Conservation (phyloP, 2,329 filamentous ascomycete species). For the Fusarium staphyleae region DNA sequence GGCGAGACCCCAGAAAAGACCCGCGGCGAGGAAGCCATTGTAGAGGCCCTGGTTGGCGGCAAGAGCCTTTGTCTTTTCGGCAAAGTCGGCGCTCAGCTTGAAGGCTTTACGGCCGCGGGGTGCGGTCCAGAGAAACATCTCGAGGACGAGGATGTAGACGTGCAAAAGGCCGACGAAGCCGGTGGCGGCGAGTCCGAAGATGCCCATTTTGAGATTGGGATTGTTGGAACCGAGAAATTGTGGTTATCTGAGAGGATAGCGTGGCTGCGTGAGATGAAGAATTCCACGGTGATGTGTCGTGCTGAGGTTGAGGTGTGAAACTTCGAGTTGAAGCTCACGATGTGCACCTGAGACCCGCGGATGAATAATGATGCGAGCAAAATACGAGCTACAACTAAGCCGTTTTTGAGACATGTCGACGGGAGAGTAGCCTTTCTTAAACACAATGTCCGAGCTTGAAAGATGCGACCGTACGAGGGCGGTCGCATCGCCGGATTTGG, state of each 20-base stretch:
- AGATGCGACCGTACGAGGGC: constrained; percentile 14
- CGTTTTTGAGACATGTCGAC: constrained; percentile 10
- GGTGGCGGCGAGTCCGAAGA: constrained; percentile 46
- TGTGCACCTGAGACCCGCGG: constrained; percentile 7
- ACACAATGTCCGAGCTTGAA: constrained; percentile 2
- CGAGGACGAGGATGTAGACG: constrained; percentile 57
- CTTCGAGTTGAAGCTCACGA: neutral
- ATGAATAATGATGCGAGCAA: constrained; percentile 26
- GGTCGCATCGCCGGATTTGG: constrained; percentile 6
- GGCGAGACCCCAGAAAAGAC: constrained; percentile 55
- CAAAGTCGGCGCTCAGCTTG: constrained; percentile 53
- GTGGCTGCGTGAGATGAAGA: neutral
- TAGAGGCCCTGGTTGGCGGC: constrained; percentile 61
- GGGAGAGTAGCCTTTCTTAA: neutral
- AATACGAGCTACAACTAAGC: constrained; percentile 9
- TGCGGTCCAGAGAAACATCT: constrained; percentile 59
- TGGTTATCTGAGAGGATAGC: neutral
- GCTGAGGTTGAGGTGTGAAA: no score
- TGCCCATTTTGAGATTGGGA: constrained; percentile 41
- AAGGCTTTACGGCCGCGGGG: constrained; percentile 56
- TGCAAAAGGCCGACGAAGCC: constrained; percentile 52
- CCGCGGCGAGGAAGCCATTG: constrained; percentile 61
- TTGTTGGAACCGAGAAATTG: no score
- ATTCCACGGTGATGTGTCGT: no score
- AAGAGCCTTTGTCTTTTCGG: constrained; percentile 52